Conservation (phyloP, 2,329 filamentous ascomycete genomes). For the Aureobasidium vineae region DNA sequence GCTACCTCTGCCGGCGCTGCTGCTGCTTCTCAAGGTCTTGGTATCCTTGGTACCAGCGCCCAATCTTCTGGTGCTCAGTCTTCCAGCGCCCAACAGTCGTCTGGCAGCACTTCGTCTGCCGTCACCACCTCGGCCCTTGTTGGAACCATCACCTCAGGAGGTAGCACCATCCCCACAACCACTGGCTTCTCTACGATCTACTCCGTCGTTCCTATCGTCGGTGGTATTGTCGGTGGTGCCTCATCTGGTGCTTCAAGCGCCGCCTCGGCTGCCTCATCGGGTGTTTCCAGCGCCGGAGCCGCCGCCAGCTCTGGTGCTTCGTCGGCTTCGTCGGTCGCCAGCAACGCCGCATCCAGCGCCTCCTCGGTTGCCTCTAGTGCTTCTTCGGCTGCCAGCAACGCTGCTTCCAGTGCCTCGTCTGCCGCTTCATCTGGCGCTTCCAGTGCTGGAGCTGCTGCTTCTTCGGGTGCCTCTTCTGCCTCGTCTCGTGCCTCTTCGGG, state of each 20-base stretch:
- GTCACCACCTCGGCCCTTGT: slow-evolving; percentile 38
- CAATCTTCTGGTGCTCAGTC: neutral
- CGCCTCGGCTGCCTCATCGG: slow-evolving; percentile 24
- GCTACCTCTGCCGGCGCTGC: slow-evolving; percentile 27
- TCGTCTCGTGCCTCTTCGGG: slow-evolving; percentile 23
- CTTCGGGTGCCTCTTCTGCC: slow-evolving; percentile 27
- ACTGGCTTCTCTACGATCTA: slow-evolving; percentile 40
- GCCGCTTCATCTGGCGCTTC: slow-evolving; percentile 27
- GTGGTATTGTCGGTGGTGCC: slow-evolving; percentile 26
- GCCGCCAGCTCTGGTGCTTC: slow-evolving; percentile 29
- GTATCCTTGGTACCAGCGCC: neutral
- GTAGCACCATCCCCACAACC: slow-evolving; percentile 36
- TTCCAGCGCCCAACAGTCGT: slow-evolving; percentile 9
- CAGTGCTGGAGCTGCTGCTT: slow-evolving; percentile 24
- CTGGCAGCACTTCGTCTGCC: slow-evolving; percentile 24
- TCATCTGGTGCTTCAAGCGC: slow-evolving; percentile 28
- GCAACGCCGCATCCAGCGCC: slow-evolving; percentile 22
- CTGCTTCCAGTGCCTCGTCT: slow-evolving; percentile 23
- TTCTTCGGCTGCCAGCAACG: slow-evolving; percentile 27
- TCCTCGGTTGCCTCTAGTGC: slow-evolving; percentile 29
- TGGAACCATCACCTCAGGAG: slow-evolving; percentile 35
- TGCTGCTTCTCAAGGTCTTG: slow-evolving; percentile 6
- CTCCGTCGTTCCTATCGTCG: slow-evolving; percentile 27
- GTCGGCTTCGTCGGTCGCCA: slow-evolving; percentile 27
- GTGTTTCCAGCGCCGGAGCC: slow-evolving; percentile 26